These are phyloP conservation scores for Diaporthe amygdali DNA, from an alignment of 2,329 filamentous ascomycete species.

Conservation along the genomic window DNA sequence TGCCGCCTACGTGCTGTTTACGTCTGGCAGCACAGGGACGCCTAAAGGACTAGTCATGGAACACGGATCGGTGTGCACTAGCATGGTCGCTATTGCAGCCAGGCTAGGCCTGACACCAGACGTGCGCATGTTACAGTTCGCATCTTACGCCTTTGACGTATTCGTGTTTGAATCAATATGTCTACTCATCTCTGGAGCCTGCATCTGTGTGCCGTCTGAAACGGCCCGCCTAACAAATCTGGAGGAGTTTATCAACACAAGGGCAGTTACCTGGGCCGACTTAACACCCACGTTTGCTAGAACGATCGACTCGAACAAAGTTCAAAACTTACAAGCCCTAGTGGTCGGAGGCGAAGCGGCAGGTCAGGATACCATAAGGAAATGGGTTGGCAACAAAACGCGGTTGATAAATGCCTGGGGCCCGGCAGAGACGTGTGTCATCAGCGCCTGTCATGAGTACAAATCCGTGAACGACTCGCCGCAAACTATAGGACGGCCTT, in stretches of 20 bases:
- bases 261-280: slow-evolving; percentile 24
- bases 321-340: slow-evolving; percentile 11
- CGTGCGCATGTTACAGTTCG: slow-evolving; percentile 39
- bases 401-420: slow-evolving; percentile 58
- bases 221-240: slow-evolving; percentile 43
- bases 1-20: slow-evolving; percentile 16
- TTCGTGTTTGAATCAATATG: slow-evolving; percentile 30
- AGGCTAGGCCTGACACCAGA: slow-evolving; percentile 27
- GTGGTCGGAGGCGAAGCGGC: slow-evolving; percentile 55
- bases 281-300: slow-evolving; percentile 11
- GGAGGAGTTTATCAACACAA: slow-evolving; percentile 24
- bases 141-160: slow-evolving; percentile 38
- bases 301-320: slow-evolving; percentile 4
- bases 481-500: background rate
- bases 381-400: too few relatives aligned
- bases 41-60: slow-evolving; percentile 33
- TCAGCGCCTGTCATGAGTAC: too few relatives aligned
- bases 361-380: slow-evolving; percentile 49
- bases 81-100: slow-evolving; percentile 27
- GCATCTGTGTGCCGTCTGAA: slow-evolving; percentile 44
- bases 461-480: too few relatives aligned
- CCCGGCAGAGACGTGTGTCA: too few relatives aligned
- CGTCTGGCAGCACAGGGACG: slow-evolving; percentile 45
- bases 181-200: slow-evolving; percentile 32
- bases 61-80: slow-evolving; percentile 27